Conservation (phyloP, 2,329 filamentous ascomycete species). For the Cladophialophora carrionii region DNA sequence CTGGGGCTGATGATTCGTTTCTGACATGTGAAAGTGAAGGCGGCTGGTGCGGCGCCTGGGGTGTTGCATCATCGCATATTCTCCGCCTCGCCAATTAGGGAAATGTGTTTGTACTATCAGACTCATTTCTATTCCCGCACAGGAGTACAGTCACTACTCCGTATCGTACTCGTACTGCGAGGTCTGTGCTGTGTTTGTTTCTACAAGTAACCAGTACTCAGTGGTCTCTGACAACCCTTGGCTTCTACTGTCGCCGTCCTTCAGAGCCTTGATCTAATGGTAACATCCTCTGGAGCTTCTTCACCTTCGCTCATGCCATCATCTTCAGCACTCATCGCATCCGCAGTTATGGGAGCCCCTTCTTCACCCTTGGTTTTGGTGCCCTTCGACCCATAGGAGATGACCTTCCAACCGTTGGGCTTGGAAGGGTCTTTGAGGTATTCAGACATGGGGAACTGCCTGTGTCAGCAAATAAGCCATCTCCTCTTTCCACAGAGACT, state of each 20-base stretch:
- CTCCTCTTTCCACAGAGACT: conserved; percentile 35
- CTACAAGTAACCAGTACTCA: not conserved
- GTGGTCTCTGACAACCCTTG: not conserved
- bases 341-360: conserved; percentile 50
- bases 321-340: conserved; percentile 52
- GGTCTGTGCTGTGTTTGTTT: not conserved
- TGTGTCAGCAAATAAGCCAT: conserved; percentile 23
- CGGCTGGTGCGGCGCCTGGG: not conserved
- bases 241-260: too few species aligned
- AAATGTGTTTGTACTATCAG: not conserved
- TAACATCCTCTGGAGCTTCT: conserved; percentile 29
- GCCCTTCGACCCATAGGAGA: conserved; percentile 57
- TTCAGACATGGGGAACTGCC: conserved; percentile 66
- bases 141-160: not conserved
- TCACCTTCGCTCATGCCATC: conserved; percentile 42
- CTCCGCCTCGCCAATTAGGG: not conserved
- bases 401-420: conserved; percentile 60
- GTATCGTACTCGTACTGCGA: not conserved
- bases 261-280: conserved; percentile 10
- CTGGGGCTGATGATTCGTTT: not conserved
- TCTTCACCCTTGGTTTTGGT: conserved; percentile 44
- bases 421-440: conserved; percentile 61
- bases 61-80: not conserved
- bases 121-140: not conserved
- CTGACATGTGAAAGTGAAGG: conserved; percentile 7